Base-by-base conservation (phyloP, 805 yeast genomes). In the Hanseniaspora pseudoguilliermondii region DNA sequence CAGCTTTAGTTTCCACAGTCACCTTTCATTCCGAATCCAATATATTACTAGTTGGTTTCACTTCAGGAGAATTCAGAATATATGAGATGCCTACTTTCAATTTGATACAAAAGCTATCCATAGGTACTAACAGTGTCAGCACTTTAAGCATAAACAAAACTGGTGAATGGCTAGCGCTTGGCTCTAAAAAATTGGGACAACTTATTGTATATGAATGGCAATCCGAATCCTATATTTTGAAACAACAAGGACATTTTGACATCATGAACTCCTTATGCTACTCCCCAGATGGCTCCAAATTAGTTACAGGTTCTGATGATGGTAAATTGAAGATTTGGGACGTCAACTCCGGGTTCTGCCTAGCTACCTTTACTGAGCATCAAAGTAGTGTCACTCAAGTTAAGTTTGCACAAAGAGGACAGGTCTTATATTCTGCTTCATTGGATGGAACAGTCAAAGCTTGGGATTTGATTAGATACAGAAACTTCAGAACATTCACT, bases 281-380 rank as follows among this genome's bases (percentile, higher is more conserved):
- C 64, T 87, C 97, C 0, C 96, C 97, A 0, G 98, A 93, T 72
- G 98, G 97, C 0, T 79, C 95, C 2, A 77, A 88, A 62, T 76
- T 91, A 4, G 93, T 91, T 4, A 91, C 97, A 1, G 97, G 95
- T 2, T 79, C 96, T 1, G 97, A 91, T 65, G 98, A 93, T 67
- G 98, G 98, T 39, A 90, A 90, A 63, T 85, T 93, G 60, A 93
- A 93, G 68, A 85, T 93, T 16, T 93, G 98, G 98, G 98, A 93
- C 66, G 82, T 89, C 21, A 76, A 74, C 11, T 85, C 96, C 2
- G 98, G 98, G 0, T 93, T 93, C 66, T 88, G 96, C 68, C 75
- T 91, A 25, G 89, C 83, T 36, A 93, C 98, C 0, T 90, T 93
- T 65, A 84, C 83, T 46, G 97, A 91, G 62, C 98, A 93, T 64